Conservation (phyloP, 768 basidiomycete genomes). For the Podaxis sp. region DNA sequence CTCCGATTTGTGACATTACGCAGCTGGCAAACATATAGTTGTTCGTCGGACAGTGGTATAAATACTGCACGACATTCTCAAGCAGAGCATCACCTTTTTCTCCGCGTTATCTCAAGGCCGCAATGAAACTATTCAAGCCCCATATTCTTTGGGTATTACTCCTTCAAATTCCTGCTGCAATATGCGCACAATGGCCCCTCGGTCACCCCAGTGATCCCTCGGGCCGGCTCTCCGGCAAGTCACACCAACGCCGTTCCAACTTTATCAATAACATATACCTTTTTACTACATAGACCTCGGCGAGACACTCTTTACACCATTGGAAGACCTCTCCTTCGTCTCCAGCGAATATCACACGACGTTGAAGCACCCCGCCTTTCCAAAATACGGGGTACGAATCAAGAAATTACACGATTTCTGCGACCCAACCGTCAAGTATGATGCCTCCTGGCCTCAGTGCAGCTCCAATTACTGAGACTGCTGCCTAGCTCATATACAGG, state of each 20-base stretch:
- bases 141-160: not conserved
- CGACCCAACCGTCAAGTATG: constrained; percentile 54
- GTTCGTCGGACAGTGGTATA: no score
- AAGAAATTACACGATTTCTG: constrained; percentile 58
- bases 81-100: no score
- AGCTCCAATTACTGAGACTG: constrained; percentile 8
- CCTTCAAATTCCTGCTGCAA: not conserved
- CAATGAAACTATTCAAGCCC: not conserved
- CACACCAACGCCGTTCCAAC: not conserved
- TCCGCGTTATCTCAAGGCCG: not conserved
- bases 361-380: constrained; percentile 50
- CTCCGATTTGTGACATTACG: no score
- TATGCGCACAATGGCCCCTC: not conserved
- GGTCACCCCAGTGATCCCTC: not conserved
- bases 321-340: constrained; percentile 33
- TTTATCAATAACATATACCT: constrained; percentile 28
- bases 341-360: constrained; percentile 35
- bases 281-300: constrained; percentile 8
- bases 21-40: no score
- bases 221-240: not conserved
- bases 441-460: not conserved
- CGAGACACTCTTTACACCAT: constrained; percentile 31
- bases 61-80: not conserved
- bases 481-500: constrained; percentile 58
- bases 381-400: constrained; percentile 50